Percentiles rank a stretch among this genome's conserved stretches.
phyloP scores from a whole-genome alignment of 306 rosid species.

The Prunus padus region DNA sequence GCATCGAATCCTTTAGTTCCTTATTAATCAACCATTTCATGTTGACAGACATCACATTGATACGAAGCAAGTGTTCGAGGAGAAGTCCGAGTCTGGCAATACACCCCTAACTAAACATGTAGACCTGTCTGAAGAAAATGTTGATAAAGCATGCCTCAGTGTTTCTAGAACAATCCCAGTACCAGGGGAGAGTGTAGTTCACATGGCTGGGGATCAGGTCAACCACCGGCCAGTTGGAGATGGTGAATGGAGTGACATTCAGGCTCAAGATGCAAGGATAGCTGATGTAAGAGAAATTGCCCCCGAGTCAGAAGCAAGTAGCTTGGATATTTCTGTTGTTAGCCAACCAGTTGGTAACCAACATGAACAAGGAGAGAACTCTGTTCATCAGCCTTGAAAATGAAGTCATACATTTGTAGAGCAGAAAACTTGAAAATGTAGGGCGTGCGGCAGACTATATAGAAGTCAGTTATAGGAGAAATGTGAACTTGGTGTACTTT shows the following conservation, averaged over 20 bases:
- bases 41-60: slow-evolving; percentile 74
- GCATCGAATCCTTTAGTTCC: slow-evolving; percentile 1
- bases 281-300: slow-evolving; percentile 92
- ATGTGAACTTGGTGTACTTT: slow-evolving; percentile 37
- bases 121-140: slow-evolving; percentile 78
- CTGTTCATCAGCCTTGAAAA: slow-evolving; percentile 66
- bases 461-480: slow-evolving; percentile 39
- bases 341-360: slow-evolving; percentile 62
- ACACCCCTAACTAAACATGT: slow-evolving; percentile 74
- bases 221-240: slow-evolving; percentile 64
- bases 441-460: slow-evolving; percentile 31
- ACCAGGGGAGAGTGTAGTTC: slow-evolving; percentile 77
- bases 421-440: slow-evolving; percentile 26
- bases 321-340: slow-evolving; percentile 90
- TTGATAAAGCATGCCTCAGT: slow-evolving; percentile 96
- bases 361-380: slow-evolving; percentile 67
- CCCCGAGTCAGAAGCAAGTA: slow-evolving; percentile 68
- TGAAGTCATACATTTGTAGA: slow-evolving; percentile 17
- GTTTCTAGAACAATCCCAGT: slow-evolving; percentile 62
- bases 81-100: slow-evolving; percentile 66
- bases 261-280: slow-evolving; percentile 85
- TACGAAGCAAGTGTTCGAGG: slow-evolving; percentile 72
- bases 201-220: slow-evolving; percentile 63
- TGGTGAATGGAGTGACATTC: slow-evolving; percentile 92
- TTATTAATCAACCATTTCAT: background rate